These are phyloP conservation scores for Heracleum sosnowskyi DNA, from an alignment of 129 eudicot species.

Conservation along the genomic window DNA sequence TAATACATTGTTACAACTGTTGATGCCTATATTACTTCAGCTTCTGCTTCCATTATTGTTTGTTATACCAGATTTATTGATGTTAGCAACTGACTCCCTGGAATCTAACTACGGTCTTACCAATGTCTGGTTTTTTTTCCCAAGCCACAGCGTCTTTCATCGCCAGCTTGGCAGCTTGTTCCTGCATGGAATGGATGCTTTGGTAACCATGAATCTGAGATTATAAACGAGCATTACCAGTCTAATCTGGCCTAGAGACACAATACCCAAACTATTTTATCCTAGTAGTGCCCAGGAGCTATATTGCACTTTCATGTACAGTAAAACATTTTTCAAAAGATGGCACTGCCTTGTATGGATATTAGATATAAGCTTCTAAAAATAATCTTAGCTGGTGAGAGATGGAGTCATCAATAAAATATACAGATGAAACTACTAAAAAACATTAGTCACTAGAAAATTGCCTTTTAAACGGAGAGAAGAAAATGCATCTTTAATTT, in stretches of 20 bases:
- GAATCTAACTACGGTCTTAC: background rate
- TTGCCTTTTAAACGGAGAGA: background rate
- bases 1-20: background rate
- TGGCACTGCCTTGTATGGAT: background rate
- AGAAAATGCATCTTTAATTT: background rate
- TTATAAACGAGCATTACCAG: background rate
- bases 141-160: background rate
- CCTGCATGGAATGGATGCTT: background rate
- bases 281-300: background rate
- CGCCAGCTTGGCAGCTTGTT: slow-evolving; percentile 11
- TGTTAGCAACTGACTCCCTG: background rate
- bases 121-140: background rate
- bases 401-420: background rate
- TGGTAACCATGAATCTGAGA: background rate
- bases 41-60: background rate
- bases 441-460: background rate
- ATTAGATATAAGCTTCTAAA: background rate
- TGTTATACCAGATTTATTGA: background rate
- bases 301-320: background rate
- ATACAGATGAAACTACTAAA: background rate
- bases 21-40: background rate
- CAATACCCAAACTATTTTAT: background rate
- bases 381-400: background rate
- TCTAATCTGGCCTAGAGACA: background rate
- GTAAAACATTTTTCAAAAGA: background rate